Evolutionary conservation across 768 basidiomycete genomes (phyloP).

Genomic region (Suillus subaureus): DNA sequence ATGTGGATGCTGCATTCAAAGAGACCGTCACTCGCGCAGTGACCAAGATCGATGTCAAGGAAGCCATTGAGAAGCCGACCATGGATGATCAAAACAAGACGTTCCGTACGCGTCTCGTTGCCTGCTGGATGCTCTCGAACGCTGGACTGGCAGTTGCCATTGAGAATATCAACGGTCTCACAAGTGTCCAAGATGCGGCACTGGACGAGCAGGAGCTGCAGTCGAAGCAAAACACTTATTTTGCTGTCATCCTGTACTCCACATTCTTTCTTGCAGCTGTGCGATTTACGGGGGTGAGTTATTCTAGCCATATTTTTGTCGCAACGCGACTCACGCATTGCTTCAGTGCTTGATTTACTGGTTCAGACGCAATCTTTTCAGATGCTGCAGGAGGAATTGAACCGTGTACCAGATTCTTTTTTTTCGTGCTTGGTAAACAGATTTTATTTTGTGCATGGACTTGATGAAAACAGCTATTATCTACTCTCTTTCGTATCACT

Average conservation of each 20-base stretch:
- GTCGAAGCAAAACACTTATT: conserved; percentile 63
- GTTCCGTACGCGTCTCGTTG: conserved; percentile 87
- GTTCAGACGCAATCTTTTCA: conserved; percentile 82
- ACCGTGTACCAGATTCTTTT: conserved; percentile 3
- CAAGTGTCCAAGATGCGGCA: conserved; percentile 37
- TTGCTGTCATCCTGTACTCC: conserved; percentile 76
- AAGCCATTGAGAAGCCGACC: conserved; percentile 74
- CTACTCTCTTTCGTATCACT: conserved; percentile 32
- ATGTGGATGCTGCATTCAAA: conserved; percentile 90
- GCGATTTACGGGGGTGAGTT: conserved; percentile 75
- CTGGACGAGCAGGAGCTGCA: conserved; percentile 45
- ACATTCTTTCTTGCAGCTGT: conserved; percentile 74
- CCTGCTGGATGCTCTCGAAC: conserved; percentile 79
- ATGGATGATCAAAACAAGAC: conserved; percentile 91
- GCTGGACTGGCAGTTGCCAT: conserved; percentile 73
- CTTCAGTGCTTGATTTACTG: conserved; percentile 79
- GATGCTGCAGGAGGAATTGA: conserved; percentile 77
- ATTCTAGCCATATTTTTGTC: conserved; percentile 1
- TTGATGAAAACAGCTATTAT: conserved; percentile 26
- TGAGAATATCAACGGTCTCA: conserved; percentile 72
- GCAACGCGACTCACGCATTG: conserved; percentile 3
- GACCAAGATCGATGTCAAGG: conserved; percentile 68
- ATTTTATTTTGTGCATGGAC: conserved; percentile 23
- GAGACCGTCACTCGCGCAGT: conserved; percentile 88
- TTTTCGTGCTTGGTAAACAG: conserved; percentile 18